These are phyloP conservation scores for Diaporthe amygdali DNA, from an alignment of 2,329 filamentous ascomycete species.

Conservation along the genomic window DNA sequence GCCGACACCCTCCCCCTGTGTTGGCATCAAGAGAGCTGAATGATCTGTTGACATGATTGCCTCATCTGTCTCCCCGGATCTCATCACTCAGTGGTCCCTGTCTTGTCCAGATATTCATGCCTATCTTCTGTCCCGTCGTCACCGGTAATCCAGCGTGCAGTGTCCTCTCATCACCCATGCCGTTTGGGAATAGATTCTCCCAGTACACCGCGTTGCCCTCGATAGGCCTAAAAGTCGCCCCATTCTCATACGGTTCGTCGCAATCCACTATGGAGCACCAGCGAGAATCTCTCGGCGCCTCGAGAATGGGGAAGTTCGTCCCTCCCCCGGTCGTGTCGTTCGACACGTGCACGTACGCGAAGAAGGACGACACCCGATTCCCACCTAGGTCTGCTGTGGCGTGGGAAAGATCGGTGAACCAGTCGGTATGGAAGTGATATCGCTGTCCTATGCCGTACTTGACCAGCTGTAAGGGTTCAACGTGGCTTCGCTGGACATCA, in stretches of 20 bases:
- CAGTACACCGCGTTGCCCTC: conserved; percentile 47
- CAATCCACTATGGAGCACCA: conserved; percentile 47
- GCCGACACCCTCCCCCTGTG: neutral
- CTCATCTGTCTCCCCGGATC: conserved; percentile 32
- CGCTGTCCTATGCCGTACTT: conserved; percentile 43
- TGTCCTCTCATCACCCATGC: conserved; percentile 42
- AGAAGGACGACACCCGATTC: conserved; percentile 45
- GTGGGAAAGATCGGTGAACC: conserved; percentile 41
- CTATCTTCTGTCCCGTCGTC: conserved; percentile 44
- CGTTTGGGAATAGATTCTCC: conserved; percentile 42
- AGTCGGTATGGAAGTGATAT: conserved; percentile 49
- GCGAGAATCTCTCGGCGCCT: conserved; percentile 37
- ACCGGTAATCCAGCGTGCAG: conserved; percentile 46
- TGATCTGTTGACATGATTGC: too few species aligned
- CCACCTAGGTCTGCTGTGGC: conserved; percentile 39
- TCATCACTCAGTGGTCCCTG: conserved; percentile 32
- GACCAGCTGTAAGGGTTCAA: conserved; percentile 46
- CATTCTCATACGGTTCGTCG: conserved; percentile 41
- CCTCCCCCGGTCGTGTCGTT: conserved; percentile 41
- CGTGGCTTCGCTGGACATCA: conserved; percentile 37
- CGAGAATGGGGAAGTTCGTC: conserved; percentile 45
- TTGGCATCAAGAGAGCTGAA: neutral
- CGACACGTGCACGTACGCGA: conserved; percentile 43
- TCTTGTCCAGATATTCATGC: conserved; percentile 49
- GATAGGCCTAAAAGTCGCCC: conserved; percentile 44